Percentiles rank a stretch among this genome's conserved stretches.
These are phyloP conservation scores for Scheffersomyces insectosa DNA, from an alignment of 1,139 yeast genomes.

Conservation along the genomic window DNA sequence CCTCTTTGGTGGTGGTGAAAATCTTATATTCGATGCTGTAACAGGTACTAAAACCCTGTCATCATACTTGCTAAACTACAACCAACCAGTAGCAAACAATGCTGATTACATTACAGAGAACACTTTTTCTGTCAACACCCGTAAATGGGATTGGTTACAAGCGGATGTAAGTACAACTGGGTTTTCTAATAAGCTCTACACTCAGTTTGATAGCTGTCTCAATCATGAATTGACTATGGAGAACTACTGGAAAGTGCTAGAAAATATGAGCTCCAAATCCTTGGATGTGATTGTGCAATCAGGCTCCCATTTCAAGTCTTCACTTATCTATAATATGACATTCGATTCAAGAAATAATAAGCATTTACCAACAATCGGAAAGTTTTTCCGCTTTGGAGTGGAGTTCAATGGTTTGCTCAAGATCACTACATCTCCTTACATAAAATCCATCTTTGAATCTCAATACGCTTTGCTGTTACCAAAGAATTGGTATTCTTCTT, in stretches of 20 bases:
- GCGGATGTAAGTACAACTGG: constrained; percentile 66
- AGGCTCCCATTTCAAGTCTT: constrained; percentile 62
- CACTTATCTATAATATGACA: constrained; percentile 50
- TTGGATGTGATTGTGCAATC: constrained; percentile 43
- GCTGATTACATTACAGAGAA: constrained; percentile 57
- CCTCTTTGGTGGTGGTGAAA: constrained; percentile 88
- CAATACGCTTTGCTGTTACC: constrained; percentile 32
- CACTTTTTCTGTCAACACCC: constrained; percentile 55
- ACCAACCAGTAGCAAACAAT: constrained; percentile 59
- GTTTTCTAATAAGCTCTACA: constrained; percentile 49
- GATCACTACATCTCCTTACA: constrained; percentile 29
- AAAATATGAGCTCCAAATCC: constrained; percentile 40
- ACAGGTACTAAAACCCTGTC: constrained; percentile 80
- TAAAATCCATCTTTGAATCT: constrained; percentile 51
- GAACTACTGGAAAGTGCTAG: constrained; percentile 61
- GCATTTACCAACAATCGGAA: constrained; percentile 62
- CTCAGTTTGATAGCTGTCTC: constrained; percentile 22
- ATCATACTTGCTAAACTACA: constrained; percentile 63
- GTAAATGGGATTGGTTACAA: constrained; percentile 68
- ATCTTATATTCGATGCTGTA: constrained; percentile 70
- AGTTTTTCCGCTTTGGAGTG: constrained; percentile 48
- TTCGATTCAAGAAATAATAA: constrained; percentile 60
- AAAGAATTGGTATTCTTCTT: constrained; percentile 27
- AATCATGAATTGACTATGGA: constrained; percentile 68
- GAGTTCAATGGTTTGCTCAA: constrained; percentile 57